Evolutionary conservation across 2,329 filamentous ascomycete genomes (phyloP).

Genomic region (Cucurbitaria berberidis): DNA sequence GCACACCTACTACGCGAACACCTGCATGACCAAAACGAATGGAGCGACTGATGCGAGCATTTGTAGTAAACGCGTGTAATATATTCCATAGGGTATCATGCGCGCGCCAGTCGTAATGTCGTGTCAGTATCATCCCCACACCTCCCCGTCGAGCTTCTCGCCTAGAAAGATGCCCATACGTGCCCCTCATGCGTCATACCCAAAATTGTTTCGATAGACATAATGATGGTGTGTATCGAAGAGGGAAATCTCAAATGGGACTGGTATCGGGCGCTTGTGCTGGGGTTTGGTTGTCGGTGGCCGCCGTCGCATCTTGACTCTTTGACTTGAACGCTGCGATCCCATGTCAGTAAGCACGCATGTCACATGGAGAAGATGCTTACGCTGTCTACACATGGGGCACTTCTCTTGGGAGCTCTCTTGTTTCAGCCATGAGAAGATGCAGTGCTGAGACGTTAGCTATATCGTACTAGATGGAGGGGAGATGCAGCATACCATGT

Average conservation of each 20-base stretch:
- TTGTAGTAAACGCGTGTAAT: constrained; percentile 1
- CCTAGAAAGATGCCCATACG: not conserved
- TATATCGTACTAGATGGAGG: not conserved
- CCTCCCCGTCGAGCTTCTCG: not conserved
- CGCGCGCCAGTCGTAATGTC: constrained; percentile 22
- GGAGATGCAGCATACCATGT: constrained; percentile 70
- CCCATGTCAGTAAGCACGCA: constrained; percentile 16
- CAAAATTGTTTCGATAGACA: not conserved
- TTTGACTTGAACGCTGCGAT: constrained; percentile 48
- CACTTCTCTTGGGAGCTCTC: constrained; percentile 92
- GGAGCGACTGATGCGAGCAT: not conserved
- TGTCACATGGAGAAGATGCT: constrained; percentile 27
- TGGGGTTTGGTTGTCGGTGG: constrained; percentile 16
- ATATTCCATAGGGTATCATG: constrained; percentile 32
- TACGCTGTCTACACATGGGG: constrained; percentile 97
- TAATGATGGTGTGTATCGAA: not conserved
- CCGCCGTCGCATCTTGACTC: constrained; percentile 38
- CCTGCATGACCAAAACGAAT: not conserved
- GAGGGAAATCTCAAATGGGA: constrained; percentile 11
- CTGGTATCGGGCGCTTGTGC: constrained; percentile 29
- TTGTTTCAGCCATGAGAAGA: constrained; percentile 94
- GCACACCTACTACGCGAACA: constrained; percentile 22
- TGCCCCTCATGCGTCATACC: not conserved
- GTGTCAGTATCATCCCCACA: constrained; percentile 3
- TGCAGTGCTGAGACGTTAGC: constrained; percentile 75